Conservation (phyloP, 1,139 yeast genomes). For the Kodamaea alishanica region DNA sequence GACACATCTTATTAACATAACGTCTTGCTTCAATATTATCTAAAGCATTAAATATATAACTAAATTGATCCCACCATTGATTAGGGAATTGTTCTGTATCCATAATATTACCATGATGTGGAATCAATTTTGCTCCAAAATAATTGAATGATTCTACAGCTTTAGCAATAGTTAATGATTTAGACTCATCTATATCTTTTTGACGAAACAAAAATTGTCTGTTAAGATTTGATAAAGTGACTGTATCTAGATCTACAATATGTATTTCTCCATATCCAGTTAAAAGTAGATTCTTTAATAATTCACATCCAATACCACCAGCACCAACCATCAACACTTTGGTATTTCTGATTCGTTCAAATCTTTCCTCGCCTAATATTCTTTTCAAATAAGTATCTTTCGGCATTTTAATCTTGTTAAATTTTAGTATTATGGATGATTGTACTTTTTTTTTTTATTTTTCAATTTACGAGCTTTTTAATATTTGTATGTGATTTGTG, state of each 20-base stretch:
- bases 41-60: slow-evolving; percentile 81
- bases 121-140: slow-evolving; percentile 57
- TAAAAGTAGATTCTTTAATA: slow-evolving; percentile 77
- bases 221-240: slow-evolving; percentile 86
- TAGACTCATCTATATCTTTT: slow-evolving; percentile 82
- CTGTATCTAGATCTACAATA: slow-evolving; percentile 90
- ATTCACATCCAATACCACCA: slow-evolving; percentile 99
- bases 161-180: slow-evolving; percentile 74
- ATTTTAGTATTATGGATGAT: background rate
- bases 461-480: background rate
- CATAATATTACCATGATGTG: slow-evolving; percentile 89
- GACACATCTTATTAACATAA: slow-evolving; percentile 79
- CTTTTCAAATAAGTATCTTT: slow-evolving; percentile 43
- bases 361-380: slow-evolving; percentile 42
- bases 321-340: slow-evolving; percentile 90
- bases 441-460: background rate
- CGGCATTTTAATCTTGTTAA: slow-evolving; percentile 20
- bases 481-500: background rate
- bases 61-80: slow-evolving; percentile 78
- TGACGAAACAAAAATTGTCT: slow-evolving; percentile 88
- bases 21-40: slow-evolving; percentile 92
- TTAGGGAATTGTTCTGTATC: slow-evolving; percentile 69
- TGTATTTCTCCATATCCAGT: slow-evolving; percentile 89
- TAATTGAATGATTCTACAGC: slow-evolving; percentile 81
- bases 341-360: slow-evolving; percentile 32